Conservation (phyloP, 805 yeast genomes). For the Candida insectorum region DNA sequence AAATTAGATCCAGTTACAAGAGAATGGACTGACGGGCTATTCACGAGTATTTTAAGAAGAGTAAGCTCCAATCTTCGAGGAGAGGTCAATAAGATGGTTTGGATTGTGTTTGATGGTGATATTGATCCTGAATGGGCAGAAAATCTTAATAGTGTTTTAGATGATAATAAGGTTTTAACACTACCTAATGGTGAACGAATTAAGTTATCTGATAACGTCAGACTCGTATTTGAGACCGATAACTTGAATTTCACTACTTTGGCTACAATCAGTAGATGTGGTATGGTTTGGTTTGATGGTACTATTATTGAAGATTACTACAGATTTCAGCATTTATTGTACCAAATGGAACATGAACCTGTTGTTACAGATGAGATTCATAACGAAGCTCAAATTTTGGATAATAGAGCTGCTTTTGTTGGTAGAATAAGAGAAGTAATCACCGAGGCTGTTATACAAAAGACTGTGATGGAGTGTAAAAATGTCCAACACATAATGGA, state of each 20-base stretch:
- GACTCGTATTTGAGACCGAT: constrained; percentile 75
- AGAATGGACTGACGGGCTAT: constrained; percentile 90
- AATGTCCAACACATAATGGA: constrained; percentile 51
- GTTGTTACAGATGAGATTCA: constrained; percentile 2
- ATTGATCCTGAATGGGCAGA: constrained; percentile 95
- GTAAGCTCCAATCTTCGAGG: constrained; percentile 56
- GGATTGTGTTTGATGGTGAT: constrained; percentile 91
- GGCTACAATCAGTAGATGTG: constrained; percentile 92
- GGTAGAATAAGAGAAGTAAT: constrained; percentile 1
- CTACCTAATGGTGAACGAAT: constrained; percentile 89
- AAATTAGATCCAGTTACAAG: constrained; percentile 68
- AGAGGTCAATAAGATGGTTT: constrained; percentile 51
- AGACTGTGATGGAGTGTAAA: constrained; percentile 1
- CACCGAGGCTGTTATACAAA: neutral
- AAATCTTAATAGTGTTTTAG: constrained; percentile 82
- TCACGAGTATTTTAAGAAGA: constrained; percentile 63
- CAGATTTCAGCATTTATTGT: constrained; percentile 3
- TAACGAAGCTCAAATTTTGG: constrained; percentile 1
- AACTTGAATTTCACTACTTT: constrained; percentile 67
- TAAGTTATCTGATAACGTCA: constrained; percentile 58
- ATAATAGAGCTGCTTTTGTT: constrained; percentile 1
- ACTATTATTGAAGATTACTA: constrained; percentile 2
- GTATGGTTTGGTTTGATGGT: constrained; percentile 71
- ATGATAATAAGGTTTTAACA: constrained; percentile 79
- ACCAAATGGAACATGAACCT: neutral